Evolutionary conservation across 176 grass and related monocot species (phyloP).

Genomic region (Triticum dicoccoides): DNA sequence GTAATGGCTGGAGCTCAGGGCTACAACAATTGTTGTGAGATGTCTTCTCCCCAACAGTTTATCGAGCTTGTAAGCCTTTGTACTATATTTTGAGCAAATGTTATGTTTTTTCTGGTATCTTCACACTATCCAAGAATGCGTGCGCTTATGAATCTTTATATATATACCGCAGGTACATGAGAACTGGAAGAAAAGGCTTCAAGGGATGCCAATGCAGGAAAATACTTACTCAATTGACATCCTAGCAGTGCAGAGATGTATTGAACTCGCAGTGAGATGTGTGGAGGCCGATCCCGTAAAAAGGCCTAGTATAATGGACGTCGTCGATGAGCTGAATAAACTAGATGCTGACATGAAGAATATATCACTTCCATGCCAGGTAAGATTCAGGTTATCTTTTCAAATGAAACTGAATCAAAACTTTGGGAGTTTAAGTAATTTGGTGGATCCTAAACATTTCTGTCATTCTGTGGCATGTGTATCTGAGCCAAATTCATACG

Average conservation of each 20-base stretch:
- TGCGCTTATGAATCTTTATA: too few species aligned
- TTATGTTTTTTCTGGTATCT: background rate
- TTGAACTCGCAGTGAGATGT: background rate
- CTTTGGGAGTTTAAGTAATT: background rate
- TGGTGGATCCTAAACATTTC: background rate
- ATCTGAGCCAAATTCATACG: background rate
- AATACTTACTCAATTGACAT: background rate
- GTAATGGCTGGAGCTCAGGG: background rate
- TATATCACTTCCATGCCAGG: background rate
- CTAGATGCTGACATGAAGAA: background rate
- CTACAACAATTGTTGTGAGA: background rate
- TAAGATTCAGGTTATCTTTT: background rate
- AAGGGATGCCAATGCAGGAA: background rate
- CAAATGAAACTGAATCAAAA: background rate
- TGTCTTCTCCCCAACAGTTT: background rate
- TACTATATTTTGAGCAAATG: background rate
- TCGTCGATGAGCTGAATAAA: background rate
- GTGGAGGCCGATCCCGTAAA: background rate
- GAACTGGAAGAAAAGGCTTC: background rate
- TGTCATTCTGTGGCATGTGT: background rate
- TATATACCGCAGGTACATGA: background rate
- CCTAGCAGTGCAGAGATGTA: background rate
- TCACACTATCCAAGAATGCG: background rate
- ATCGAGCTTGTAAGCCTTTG: background rate
- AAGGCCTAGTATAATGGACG: background rate